A percentile compares a stretch with the other conserved stretches of the same genome.
phyloP scores from a whole-genome alignment of 2,329 filamentous ascomycete genomes.

The Ophiocordyceps unilateralis region DNA sequence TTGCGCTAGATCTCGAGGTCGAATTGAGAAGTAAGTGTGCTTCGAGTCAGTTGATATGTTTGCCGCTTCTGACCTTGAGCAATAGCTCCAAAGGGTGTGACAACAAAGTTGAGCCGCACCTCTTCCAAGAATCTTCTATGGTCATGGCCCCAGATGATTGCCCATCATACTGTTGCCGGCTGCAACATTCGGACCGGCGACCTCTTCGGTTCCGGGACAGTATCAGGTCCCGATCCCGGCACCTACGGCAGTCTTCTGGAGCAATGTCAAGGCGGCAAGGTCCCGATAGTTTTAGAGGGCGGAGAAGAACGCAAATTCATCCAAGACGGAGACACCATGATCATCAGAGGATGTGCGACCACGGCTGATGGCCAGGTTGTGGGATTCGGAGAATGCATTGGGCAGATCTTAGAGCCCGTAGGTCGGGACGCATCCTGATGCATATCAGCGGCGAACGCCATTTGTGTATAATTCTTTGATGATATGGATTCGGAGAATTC shows the following conservation, averaged over 20 bases:
- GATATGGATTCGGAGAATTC: too few relatives aligned
- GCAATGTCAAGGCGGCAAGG: conserved; percentile 52
- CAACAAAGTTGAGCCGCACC: conserved; percentile 14
- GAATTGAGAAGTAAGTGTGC: conserved; percentile 18
- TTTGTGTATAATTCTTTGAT: too few relatives aligned
- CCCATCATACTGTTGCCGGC: conserved; percentile 63
- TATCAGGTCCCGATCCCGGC: conserved; percentile 45
- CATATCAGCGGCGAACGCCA: too few relatives aligned
- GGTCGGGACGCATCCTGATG: not conserved
- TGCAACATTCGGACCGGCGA: conserved; percentile 62
- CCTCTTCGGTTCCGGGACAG: conserved; percentile 62
- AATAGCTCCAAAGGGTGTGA: conserved; percentile 13
- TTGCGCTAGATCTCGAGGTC: conserved; percentile 20
- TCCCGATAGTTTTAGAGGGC: conserved; percentile 38
- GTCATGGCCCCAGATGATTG: conserved; percentile 72
- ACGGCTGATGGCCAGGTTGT: not conserved
- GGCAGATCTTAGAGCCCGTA: not conserved
- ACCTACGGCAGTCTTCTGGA: conserved; percentile 57
- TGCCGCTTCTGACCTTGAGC: too few relatives aligned
- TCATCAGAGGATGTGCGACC: conserved; percentile 42
- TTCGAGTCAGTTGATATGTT: not conserved
- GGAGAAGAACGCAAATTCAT: conserved; percentile 55
- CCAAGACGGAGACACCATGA: conserved; percentile 55
- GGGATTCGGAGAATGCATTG: conserved; percentile 1
- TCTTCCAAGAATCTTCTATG: conserved; percentile 41